phyloP scores from a whole-genome alignment of 352 stramenopile genomes.

The Phytophthora sp. region DNA sequence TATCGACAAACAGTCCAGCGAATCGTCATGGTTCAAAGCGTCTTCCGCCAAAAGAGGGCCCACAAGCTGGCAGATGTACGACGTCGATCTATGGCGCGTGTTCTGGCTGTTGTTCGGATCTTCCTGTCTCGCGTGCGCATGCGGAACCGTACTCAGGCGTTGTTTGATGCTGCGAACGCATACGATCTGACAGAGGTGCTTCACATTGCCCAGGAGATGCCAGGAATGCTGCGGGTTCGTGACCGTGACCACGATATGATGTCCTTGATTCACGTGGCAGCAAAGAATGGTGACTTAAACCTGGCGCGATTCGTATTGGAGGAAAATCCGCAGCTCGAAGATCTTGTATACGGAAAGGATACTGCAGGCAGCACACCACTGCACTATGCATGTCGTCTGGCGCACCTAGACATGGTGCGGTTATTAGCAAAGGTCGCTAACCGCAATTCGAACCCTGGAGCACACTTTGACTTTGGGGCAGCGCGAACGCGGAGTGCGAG shows the following conservation, averaged over 20 bases:
- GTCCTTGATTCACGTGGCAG: conserved; percentile 89
- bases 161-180: conserved; percentile 79
- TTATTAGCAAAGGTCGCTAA: conserved; percentile 86
- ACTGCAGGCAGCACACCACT: conserved; percentile 79
- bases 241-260: conserved; percentile 84
- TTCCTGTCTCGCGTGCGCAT: conserved; percentile 86
- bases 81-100: conserved; percentile 70
- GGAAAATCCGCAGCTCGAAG: conserved; percentile 82
- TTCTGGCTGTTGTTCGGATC: conserved; percentile 74
- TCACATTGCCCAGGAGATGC: conserved; percentile 82
- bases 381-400: conserved; percentile 80
- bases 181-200: conserved; percentile 84
- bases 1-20: conserved; percentile 50
- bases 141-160: conserved; percentile 75
- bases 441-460: conserved; percentile 68
- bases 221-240: conserved; percentile 80
- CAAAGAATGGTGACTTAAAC: conserved; percentile 87
- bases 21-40: conserved; percentile 81
- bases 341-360: conserved; percentile 86
- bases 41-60: conserved; percentile 71
- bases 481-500: conserved; percentile 66
- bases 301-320: conserved; percentile 84
- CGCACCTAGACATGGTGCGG: conserved; percentile 87
- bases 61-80: conserved; percentile 51
- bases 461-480: conserved; percentile 53